Conservation (phyloP, 257 asterid species). For the Solanum chilense region DNA sequence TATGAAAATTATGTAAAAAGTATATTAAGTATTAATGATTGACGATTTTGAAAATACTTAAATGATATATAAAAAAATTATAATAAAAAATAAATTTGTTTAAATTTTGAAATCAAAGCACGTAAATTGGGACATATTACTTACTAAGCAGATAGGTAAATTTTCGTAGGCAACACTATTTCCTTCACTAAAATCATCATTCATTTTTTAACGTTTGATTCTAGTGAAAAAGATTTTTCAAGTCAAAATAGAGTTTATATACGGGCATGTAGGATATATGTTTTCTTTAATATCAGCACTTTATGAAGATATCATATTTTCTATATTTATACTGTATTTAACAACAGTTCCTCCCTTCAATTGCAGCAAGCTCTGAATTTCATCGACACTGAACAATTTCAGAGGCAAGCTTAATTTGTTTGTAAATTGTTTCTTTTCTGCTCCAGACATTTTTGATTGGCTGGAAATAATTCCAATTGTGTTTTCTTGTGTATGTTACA, state of each 20-base stretch:
- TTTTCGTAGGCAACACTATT: background rate
- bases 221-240: background rate
- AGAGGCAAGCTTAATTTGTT: conserved; percentile 39
- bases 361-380: conserved; percentile 81
- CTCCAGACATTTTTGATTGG: background rate
- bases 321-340: background rate
- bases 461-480: background rate
- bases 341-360: background rate
- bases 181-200: background rate
- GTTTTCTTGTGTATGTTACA: conserved; percentile 24
- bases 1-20: background rate
- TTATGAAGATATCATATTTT: background rate
- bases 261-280: background rate
- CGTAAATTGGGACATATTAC: background rate
- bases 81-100: background rate
- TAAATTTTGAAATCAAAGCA: background rate
- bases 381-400: conserved; percentile 84
- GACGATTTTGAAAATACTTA: background rate
- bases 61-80: background rate
- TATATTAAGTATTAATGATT: background rate
- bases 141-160: background rate
- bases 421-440: background rate
- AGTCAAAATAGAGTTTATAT: background rate
- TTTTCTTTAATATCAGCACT: background rate
- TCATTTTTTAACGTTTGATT: background rate